A percentile compares a stretch with the other conserved stretches of the same genome.
These are phyloP conservation scores for Colletotrichum orbiculare DNA, from an alignment of 2,329 filamentous ascomycete species.

Conservation along the genomic window DNA sequence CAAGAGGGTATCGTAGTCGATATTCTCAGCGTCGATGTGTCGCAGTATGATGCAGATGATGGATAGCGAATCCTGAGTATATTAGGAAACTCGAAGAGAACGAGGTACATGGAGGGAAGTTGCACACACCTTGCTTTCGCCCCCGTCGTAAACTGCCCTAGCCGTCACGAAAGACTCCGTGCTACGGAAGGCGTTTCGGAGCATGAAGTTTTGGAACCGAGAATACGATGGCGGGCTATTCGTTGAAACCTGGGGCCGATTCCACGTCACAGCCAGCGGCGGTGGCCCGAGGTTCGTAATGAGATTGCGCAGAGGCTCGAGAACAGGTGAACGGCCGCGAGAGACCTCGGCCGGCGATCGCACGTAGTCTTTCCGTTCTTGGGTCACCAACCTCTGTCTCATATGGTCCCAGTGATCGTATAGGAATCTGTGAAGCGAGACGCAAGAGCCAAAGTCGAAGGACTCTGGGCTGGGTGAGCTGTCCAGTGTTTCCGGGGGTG, in stretches of 20 bases:
- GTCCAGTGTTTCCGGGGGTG: conserved; percentile 60
- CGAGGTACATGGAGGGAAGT: background rate
- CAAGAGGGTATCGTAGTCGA: conserved; percentile 73
- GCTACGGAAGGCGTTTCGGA: conserved; percentile 73
- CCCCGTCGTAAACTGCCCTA: conserved; percentile 76
- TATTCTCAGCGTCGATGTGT: conserved; percentile 73
- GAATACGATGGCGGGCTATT: conserved; percentile 74
- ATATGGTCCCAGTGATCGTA: conserved; percentile 80
- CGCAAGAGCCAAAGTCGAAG: conserved; percentile 78
- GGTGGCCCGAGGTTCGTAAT: conserved; percentile 76
- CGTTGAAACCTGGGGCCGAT: conserved; percentile 71
- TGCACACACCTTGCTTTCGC: conserved; percentile 70
- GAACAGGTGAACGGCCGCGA: conserved; percentile 64
- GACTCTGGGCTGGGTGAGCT: conserved; percentile 56
- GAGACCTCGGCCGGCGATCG: conserved; percentile 64
- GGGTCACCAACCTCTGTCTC: conserved; percentile 70
- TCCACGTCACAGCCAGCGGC: conserved; percentile 76
- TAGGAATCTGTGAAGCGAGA: conserved; percentile 74
- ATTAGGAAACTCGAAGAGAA: background rate
- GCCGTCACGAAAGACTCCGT: conserved; percentile 73
- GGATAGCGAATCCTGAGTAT: conserved; percentile 68
- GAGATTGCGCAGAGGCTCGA: conserved; percentile 69
- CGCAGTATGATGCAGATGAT: conserved; percentile 77
- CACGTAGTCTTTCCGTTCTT: conserved; percentile 67
- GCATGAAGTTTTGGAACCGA: conserved; percentile 78